phyloP scores from a whole-genome alignment of 441 rosid genomes.

The Populus hybrid region DNA sequence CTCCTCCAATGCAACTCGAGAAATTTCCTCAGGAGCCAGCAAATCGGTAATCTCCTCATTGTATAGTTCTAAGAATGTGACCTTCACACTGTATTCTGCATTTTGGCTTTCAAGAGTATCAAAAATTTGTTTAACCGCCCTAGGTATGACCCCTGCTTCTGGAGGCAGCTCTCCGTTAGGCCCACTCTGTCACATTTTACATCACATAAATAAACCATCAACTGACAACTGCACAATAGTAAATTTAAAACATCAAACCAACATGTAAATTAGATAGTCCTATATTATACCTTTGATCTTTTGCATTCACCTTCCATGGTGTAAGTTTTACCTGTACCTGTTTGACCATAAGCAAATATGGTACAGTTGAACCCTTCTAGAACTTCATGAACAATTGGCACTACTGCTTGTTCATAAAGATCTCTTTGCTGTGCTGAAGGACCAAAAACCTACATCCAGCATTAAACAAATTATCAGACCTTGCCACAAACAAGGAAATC shows the following conservation, averaged over 20 bases:
- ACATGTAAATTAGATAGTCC: not conserved
- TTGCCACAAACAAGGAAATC: not conserved
- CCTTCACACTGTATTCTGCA: slow-evolving; percentile 97
- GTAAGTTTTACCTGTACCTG: slow-evolving; percentile 49
- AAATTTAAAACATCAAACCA: not conserved
- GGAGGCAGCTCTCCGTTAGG: slow-evolving; percentile 75
- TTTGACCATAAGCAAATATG: slow-evolving; percentile 97
- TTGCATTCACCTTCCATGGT: slow-evolving; percentile 97
- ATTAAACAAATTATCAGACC: slow-evolving; percentile 20
- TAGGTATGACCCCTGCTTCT: slow-evolving; percentile 93
- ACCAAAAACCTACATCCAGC: slow-evolving; percentile 75
- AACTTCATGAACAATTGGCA: slow-evolving; percentile 94
- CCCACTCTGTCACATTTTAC: slow-evolving; percentile 49
- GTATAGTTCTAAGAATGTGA: slow-evolving; percentile 86
- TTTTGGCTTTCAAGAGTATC: slow-evolving; percentile 95
- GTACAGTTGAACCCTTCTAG: slow-evolving; percentile 98
- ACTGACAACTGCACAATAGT: no score
- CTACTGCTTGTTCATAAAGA: slow-evolving; percentile 84
- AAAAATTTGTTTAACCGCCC: slow-evolving; percentile 92
- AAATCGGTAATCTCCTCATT: slow-evolving; percentile 96
- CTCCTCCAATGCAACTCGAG: slow-evolving; percentile 66
- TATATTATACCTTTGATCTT: slow-evolving; percentile 60
- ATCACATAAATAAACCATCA: not conserved
- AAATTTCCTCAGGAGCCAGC: slow-evolving; percentile 91
- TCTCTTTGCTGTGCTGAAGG: slow-evolving; percentile 87